Evolutionary conservation across 441 rosid genomes (phyloP).

Genomic region (Gossypium laxum): DNA sequence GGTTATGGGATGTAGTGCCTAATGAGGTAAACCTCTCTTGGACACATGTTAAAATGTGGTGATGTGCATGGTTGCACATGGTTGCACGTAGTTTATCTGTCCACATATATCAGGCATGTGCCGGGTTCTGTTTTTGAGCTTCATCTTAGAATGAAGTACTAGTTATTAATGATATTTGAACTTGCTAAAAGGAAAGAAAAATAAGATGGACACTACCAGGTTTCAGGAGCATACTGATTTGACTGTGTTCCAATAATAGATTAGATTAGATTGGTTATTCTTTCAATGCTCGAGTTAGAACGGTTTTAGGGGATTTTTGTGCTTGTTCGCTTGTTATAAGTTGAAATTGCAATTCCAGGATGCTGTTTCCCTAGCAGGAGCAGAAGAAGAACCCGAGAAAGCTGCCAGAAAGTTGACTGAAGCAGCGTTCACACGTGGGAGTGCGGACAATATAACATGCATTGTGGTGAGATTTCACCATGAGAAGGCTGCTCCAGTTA

Average conservation of each 20-base stretch:
- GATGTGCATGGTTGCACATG: neutral
- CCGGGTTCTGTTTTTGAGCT: neutral
- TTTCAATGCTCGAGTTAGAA: neutral
- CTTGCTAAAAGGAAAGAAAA: neutral
- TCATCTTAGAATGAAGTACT: neutral
- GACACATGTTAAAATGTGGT: neutral
- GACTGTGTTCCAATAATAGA: too few relatives aligned
- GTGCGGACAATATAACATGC: slow-evolving; percentile 94
- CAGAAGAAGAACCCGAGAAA: slow-evolving; percentile 62
- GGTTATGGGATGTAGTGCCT: slow-evolving; percentile 88
- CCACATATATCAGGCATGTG: neutral
- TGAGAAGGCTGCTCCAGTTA: slow-evolving; percentile 27
- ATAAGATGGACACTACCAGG: neutral
- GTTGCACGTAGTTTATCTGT: neutral
- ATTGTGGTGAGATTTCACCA: slow-evolving; percentile 77
- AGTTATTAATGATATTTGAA: neutral
- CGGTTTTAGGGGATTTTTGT: neutral
- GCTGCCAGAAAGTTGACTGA: slow-evolving; percentile 82
- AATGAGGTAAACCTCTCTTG: slow-evolving; percentile 49
- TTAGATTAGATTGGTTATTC: neutral
- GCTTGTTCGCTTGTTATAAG: neutral
- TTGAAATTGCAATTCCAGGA: slow-evolving; percentile 37
- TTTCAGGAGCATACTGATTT: neutral
- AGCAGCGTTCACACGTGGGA: slow-evolving; percentile 68
- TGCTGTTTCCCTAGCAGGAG: slow-evolving; percentile 62